These are phyloP conservation scores for Coemansia sp. DNA, from an alignment of 192 early-diverging fungal genomes.

Conservation along the genomic window DNA sequence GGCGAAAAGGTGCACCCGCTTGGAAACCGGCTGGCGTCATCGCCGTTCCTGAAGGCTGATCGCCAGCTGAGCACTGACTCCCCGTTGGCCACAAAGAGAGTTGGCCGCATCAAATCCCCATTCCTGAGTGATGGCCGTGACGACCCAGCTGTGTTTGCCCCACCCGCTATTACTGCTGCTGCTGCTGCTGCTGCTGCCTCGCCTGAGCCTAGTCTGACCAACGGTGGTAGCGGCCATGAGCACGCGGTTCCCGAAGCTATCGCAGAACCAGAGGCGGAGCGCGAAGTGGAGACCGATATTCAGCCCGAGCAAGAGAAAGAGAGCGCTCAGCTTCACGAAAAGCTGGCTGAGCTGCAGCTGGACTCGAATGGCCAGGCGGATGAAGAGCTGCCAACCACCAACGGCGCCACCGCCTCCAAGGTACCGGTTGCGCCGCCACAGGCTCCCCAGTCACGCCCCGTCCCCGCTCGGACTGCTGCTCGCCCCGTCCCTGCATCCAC, in stretches of 20 bases:
- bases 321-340: conserved; percentile 8
- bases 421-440: not conserved
- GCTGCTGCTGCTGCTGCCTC: not conserved
- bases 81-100: conserved; percentile 18
- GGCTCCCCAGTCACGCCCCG: not conserved
- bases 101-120: conserved; percentile 52
- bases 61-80: conserved; percentile 28
- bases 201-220: not conserved
- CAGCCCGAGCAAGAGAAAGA: not conserved
- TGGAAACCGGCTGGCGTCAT: conserved; percentile 44
- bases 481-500: conserved; percentile 15
- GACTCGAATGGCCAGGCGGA: not conserved
- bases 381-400: not conserved
- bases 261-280: not conserved
- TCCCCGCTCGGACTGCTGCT: conserved; percentile 9
- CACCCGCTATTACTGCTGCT: not conserved
- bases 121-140: conserved; percentile 30
- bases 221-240: conserved; percentile 3
- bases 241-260: not conserved
- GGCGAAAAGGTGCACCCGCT: conserved; percentile 24
- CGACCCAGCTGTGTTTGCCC: conserved; percentile 10
- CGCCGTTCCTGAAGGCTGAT: conserved; percentile 56
- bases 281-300: not conserved
- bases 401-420: not conserved
- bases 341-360: conserved; percentile 28